Base-by-base conservation (phyloP, 2,329 filamentous ascomycete genomes). In the Exophiala sp. region DNA sequence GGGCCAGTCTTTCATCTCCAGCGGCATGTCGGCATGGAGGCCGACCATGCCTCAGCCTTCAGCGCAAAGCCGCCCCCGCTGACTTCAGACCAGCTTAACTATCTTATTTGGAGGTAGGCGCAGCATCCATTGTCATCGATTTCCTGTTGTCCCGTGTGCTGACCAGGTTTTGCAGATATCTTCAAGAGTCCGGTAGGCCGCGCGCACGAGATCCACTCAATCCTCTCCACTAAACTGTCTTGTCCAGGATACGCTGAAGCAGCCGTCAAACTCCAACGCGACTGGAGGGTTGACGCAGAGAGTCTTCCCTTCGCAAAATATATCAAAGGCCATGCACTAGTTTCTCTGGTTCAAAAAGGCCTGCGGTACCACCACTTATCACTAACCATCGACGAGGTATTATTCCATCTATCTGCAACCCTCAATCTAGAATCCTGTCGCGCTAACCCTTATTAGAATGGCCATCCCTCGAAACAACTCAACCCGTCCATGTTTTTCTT, bases 21-120 rank as follows among this genome's bases (percentile, higher is more conserved):
- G 48, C 48, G 53, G 55, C 51, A 61, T 61, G 58, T 61, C 55
- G 57, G 52, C 47, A 61, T 61, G 58, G 58, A 61, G 43, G 37
- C 53, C 52, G 58, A 59, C 41, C 57, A 52, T 52, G 38, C 55
- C 47, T 52, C 57, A 32, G 56, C 54, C 14, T 53, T 57, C 50
- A 56, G 70, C 67, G 62, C 72, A 48, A 60, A 54, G 50, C 58
- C 60, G 22, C 58, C 60, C 41, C 55, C 57, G 46, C 68, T 80
- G 56, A 76, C 71, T 61, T 77, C 74, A 58, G 75, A 83, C 71
- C 79, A 83, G 65, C 75, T 85, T 64, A 85, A 84, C 70, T 83
- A 83, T 69, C 71, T 84, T 63, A 81, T 85, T 67, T 82, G 80
- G 76, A 80, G 80, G 74, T 83, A 76, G 49, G 73, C 67, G 13